Base-by-base conservation (phyloP, 306 rosid genomes). In the Vicia sativa region DNA sequence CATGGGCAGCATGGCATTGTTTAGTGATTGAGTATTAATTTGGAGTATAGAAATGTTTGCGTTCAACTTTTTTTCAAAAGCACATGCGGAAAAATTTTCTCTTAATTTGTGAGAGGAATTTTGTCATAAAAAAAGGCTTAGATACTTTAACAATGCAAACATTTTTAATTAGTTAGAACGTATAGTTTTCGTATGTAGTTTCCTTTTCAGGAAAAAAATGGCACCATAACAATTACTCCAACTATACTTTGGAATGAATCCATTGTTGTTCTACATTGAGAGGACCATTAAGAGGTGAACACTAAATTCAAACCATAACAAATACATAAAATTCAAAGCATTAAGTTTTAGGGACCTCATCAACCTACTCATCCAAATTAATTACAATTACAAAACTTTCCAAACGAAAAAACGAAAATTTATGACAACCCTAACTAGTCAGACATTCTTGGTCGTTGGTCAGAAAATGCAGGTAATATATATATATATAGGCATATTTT, bases 381-480 rank as follows among this genome's bases (percentile, higher is more conserved):
- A 12, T 34, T 6, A 39, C 28, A 25, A 16, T 16, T 50, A 5
- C 9, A 28, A 10, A 28, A 15, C 39, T 77, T 14, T 46, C 16
- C 35, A 46, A 35, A 25, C 19, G 6, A 68, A 45, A 42, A 42
- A 45, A 48, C 9, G 67, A 53, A 59, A 64, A 56, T 29, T 1
- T 11, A 53, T 28, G 18, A 56, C 18, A 28, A 62, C 10, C 62
- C 29, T 44, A 45, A 35, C 21, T 61, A 46, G 72, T 72, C 76
- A 71, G 39, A 61, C 73, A 74, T 68, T 68, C 18, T 50, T 16
- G 64, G 74, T 77, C 74, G 78, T 63, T 65, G 77, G 86, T 82
- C 86, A 78, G 71, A 62, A 82, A 82, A 78, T 74, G 86, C 83
- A 77, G 85, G 82, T 66, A 74, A 70, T 65, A 74, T 70, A 67